Evolutionary conservation across 495 filamentous ascomycete genomes (phyloP), one percentile per base, ranked within the genome.

Genomic region (Penicillium coprophilum): DNA sequence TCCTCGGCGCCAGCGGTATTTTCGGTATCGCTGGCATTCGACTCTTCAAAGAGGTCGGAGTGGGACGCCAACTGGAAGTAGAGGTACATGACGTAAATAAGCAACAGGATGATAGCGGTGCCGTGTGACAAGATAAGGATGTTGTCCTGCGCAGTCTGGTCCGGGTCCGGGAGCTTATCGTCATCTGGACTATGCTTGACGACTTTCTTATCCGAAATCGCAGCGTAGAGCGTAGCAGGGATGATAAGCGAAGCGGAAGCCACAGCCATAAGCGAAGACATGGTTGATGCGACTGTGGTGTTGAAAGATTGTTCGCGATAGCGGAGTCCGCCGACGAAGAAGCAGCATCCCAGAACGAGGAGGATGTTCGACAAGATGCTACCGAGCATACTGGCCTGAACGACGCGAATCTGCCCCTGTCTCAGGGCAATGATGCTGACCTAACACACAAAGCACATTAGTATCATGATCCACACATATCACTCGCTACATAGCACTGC

Each of bases 331-430:
- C 93, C 94, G 54, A 90, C 82, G 56, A 96, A 78, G 81, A 98
- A 98, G 73, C 94, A 97, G 85, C 94, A 96, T 56, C 94, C 94
- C 49, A 98, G 82, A 41, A 98, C 94, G 21, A 98, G 81, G 12
- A 98, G 82, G 51, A 97, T 88, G 64, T 98, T 98, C 47, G 94
- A 97, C 27, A 98, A 78, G 57, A 98, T 96, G 68, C 89, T 94
- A 34, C 94, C 94, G 19, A 98, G 86, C 94, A 98, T 98, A 65
- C 91, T 96, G 36, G 94, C 87, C 74, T 98, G 95, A 4, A 97
- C 94, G 50, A 98, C 92, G 58, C 95, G 86, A 65, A 97, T 92
- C 73, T 98, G 85, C 34, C 85, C 85, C 57, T 93, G 83, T 56
- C 80, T 85, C 50, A 98, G 78, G 7, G 94, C 94, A 52, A 98